Evolutionary conservation across 306 rosid species (phyloP).

Genomic region (Canavalia ensiformis): DNA sequence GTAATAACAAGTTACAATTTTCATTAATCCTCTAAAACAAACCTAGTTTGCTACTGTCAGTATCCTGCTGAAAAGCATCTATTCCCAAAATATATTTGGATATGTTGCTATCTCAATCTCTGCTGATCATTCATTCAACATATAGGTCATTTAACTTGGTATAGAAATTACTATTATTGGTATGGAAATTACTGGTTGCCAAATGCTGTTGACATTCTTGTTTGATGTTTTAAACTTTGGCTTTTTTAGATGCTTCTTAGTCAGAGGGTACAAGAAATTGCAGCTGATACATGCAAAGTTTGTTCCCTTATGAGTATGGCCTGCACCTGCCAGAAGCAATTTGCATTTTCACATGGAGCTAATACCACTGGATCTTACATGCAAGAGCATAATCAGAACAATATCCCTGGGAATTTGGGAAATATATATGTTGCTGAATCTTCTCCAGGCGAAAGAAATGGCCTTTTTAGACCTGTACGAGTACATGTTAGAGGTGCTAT

Average conservation of each 20-base stretch:
- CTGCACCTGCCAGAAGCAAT: constrained; percentile 89
- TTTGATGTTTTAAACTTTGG: constrained; percentile 36
- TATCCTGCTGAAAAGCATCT: constrained; percentile 29
- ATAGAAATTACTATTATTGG: constrained; percentile 18
- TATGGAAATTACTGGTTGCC: neutral
- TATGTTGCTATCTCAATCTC: constrained; percentile 16
- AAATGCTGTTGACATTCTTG: constrained; percentile 41
- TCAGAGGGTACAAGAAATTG: constrained; percentile 97
- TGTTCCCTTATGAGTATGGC: constrained; percentile 82
- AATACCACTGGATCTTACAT: constrained; percentile 68
- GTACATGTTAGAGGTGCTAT: constrained; percentile 92
- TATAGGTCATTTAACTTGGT: constrained; percentile 1
- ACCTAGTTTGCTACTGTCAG: constrained; percentile 10
- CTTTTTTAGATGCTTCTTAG: constrained; percentile 88
- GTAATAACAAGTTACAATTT: constrained; percentile 33
- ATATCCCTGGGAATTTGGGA: constrained; percentile 69
- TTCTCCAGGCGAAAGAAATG: constrained; percentile 78
- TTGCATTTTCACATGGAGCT: constrained; percentile 75
- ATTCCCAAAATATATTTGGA: constrained; percentile 24
- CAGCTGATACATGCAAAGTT: constrained; percentile 88
- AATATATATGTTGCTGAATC: constrained; percentile 86
- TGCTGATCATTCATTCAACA: constrained; percentile 30
- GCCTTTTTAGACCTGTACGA: constrained; percentile 80
- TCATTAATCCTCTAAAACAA: constrained; percentile 31
- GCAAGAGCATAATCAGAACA: constrained; percentile 84